phyloP scores from a whole-genome alignment of 257 asterid species.

The Marsdenia floribunda region DNA sequence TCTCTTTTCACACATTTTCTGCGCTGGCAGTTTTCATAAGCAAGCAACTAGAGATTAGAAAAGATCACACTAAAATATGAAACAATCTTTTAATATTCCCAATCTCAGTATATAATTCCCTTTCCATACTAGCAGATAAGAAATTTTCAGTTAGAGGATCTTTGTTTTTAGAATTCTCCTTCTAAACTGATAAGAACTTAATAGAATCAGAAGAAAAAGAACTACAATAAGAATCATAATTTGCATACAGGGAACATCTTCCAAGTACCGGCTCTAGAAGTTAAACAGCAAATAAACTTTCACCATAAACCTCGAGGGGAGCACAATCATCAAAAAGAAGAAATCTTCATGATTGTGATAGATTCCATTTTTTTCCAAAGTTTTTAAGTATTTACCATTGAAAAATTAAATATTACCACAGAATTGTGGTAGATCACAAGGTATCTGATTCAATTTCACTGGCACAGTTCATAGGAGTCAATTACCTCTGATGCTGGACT shows the following conservation, averaged over 20 bases:
- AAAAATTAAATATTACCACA: background rate
- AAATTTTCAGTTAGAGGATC: background rate
- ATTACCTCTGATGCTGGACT: constrained; percentile 67
- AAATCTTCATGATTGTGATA: background rate
- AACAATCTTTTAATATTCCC: background rate
- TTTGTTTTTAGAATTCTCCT: background rate
- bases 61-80: background rate
- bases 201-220: background rate
- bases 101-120: background rate
- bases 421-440: background rate
- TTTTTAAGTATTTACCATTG: background rate
- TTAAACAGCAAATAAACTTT: background rate
- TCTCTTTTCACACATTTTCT: background rate
- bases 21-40: background rate
- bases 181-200: background rate
- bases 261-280: background rate
- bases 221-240: background rate
- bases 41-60: background rate
- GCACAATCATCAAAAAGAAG: background rate
- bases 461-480: background rate
- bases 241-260: background rate
- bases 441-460: background rate
- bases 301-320: background rate
- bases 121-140: background rate
- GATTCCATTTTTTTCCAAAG: background rate